phyloP scores from a whole-genome alignment of 2,329 filamentous ascomycete genomes.

The Claviceps sorghi region DNA sequence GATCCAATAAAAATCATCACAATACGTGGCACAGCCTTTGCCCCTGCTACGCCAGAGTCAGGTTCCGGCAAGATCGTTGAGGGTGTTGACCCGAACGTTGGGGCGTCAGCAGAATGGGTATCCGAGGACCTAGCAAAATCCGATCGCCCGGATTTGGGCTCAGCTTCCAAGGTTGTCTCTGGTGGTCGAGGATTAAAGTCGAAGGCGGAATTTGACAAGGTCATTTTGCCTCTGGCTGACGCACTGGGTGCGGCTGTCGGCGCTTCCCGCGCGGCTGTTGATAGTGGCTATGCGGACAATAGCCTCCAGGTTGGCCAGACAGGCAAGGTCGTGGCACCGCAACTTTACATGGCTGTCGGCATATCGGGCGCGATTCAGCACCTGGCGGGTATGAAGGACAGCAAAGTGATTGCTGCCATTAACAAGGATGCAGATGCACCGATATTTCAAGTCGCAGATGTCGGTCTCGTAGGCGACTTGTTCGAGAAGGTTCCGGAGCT shows the following conservation, averaged over 20 bases:
- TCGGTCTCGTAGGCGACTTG: slow-evolving; percentile 86
- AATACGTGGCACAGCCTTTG: slow-evolving; percentile 83
- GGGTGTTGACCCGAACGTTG: slow-evolving; percentile 68
- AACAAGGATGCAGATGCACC: slow-evolving; percentile 97
- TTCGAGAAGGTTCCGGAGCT: slow-evolving; percentile 93
- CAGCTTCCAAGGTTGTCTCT: slow-evolving; percentile 80
- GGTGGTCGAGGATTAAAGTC: slow-evolving; percentile 92
- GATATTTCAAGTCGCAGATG: slow-evolving; percentile 96
- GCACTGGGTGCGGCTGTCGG: slow-evolving; percentile 89
- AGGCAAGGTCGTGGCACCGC: slow-evolving; percentile 93
- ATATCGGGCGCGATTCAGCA: slow-evolving; percentile 98
- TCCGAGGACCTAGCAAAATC: slow-evolving; percentile 87
- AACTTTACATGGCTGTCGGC: slow-evolving; percentile 88
- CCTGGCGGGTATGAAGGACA: slow-evolving; percentile 98
- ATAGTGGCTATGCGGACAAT: slow-evolving; percentile 96
- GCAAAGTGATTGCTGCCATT: slow-evolving; percentile 96
- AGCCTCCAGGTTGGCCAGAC: slow-evolving; percentile 96
- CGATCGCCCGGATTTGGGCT: slow-evolving; percentile 82
- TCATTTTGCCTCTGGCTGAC: slow-evolving; percentile 88
- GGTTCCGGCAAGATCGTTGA: slow-evolving; percentile 66
- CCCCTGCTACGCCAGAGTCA: slow-evolving; percentile 53
- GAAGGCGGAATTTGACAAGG: slow-evolving; percentile 87
- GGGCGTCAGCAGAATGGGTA: slow-evolving; percentile 69
- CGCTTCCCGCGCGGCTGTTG: slow-evolving; percentile 85
- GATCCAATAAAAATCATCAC: slow-evolving; percentile 82